phyloP scores from a whole-genome alignment of 2,329 filamentous ascomycete species.

The Neocucurbitaria cava region DNA sequence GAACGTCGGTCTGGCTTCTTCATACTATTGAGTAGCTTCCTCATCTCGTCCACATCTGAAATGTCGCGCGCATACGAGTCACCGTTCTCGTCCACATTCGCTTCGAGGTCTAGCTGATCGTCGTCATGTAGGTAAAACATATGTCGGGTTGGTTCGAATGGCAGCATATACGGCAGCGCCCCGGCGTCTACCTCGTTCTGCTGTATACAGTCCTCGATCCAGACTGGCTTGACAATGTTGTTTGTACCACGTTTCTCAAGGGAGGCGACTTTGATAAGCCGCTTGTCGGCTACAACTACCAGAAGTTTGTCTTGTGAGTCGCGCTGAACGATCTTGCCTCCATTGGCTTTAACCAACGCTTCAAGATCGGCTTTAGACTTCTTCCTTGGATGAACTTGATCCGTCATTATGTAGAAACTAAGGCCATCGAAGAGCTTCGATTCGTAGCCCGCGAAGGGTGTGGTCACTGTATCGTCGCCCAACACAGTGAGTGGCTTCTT shows the following conservation, averaged over 20 bases:
- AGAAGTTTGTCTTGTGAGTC: constrained; percentile 68
- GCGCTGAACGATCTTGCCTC: constrained; percentile 79
- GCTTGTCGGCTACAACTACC: constrained; percentile 80
- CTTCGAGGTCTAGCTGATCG: constrained; percentile 61
- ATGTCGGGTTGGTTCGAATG: constrained; percentile 70
- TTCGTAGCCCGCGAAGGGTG: constrained; percentile 63
- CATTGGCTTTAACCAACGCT: constrained; percentile 79
- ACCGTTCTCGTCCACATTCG: constrained; percentile 76
- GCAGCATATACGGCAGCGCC: constrained; percentile 65
- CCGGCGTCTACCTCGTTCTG: constrained; percentile 63
- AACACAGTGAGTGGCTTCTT: constrained; percentile 77
- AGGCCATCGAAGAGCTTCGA: constrained; percentile 76
- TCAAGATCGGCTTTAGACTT: constrained; percentile 82
- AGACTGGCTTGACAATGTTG: constrained; percentile 78
- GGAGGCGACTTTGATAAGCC: constrained; percentile 80
- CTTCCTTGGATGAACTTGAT: constrained; percentile 72
- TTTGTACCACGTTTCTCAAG: constrained; percentile 74
- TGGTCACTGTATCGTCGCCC: constrained; percentile 63
- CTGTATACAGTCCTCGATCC: constrained; percentile 83
- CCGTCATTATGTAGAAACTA: constrained; percentile 84
- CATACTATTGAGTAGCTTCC: constrained; percentile 49
- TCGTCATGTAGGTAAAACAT: constrained; percentile 72
- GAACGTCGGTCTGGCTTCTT: constrained; percentile 22
- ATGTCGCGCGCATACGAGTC: constrained; percentile 84
- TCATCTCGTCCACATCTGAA: constrained; percentile 66